Evolutionary conservation across 495 filamentous ascomycete genomes (phyloP), one percentile per base, ranked within the genome.

Genomic region (Amphirosellinia nigrospora): DNA sequence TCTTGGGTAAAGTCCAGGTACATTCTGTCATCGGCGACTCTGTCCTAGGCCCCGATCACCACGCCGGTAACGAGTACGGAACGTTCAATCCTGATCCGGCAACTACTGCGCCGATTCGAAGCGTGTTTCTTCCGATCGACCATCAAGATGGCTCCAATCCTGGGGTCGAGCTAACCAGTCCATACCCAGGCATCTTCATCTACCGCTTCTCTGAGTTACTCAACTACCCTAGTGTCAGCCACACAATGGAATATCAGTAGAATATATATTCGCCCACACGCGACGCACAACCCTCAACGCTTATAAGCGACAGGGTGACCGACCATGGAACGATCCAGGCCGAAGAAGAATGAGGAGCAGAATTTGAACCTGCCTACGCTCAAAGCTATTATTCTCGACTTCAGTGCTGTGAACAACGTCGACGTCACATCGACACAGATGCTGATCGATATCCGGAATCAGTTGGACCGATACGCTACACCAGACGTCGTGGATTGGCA

Each of bases 201-300:
- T 99, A 97, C 82, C 89, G 96, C 48, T 98, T 99, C 82, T 90
- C 93, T 4, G 96, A 99, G 83, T 94, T 94, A 43, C 97, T 96
- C 85, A 94, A 96, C 83, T 99, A 98, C 74, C 93, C 94, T 69
- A 99, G 97, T 74, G 94, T 93, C 38, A 92, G 92, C 77, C 92
- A 96, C 80, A 96, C 97, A 78, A 88, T 97, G 38, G 94, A 98
- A 75, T 83, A 89, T 71, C 86, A 73, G 89, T 92, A 15, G 75
- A 81, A 15, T 86, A 87, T 72, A 93, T 99, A 70, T 93, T 95
- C 80, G 78, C 86, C 26, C 76, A 88, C 64, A 97, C 95, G 2
- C 91, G 93, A 15, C 89, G 91, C 21, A 97, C 94, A 0, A 93
- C 92, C 79, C 86, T 87, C 0, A 74, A 87, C 45, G 78, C 83